A percentile compares a stretch with the other conserved stretches of the same genome.
phyloP scores from a whole-genome alignment of 495 filamentous ascomycete species.

The Aspergillus funiculosus region DNA sequence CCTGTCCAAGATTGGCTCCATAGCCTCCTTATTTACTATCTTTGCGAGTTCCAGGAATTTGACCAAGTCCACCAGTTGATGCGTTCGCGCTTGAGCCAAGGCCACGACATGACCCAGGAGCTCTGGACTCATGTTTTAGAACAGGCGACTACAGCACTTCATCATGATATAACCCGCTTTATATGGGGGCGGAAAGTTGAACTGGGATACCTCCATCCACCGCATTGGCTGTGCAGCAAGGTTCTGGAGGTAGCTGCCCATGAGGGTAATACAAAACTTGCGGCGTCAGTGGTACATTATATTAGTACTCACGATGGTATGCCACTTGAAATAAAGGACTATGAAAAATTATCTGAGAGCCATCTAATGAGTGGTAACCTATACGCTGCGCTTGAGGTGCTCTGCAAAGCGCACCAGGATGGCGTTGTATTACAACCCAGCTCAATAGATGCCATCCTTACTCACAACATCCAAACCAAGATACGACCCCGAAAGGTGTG shows the following conservation, averaged over 20 bases:
- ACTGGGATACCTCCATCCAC: conserved; percentile 56
- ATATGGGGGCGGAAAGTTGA: conserved; percentile 59
- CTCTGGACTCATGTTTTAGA: conserved; percentile 71
- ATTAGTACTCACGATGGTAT: conserved; percentile 43
- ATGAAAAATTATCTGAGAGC: conserved; percentile 66
- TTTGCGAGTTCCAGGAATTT: conserved; percentile 64
- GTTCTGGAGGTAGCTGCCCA: conserved; percentile 65
- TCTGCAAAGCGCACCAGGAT: conserved; percentile 63
- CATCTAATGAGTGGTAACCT: conserved; percentile 55
- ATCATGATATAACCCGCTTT: conserved; percentile 53
- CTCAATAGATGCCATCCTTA: conserved; percentile 55
- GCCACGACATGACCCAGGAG: conserved; percentile 39
- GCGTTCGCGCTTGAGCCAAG: conserved; percentile 45
- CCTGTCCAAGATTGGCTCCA: conserved; percentile 63
- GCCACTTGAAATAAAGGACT: conserved; percentile 57
- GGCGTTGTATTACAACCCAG: conserved; percentile 45
- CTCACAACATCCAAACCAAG: conserved; percentile 32
- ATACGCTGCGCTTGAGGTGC: conserved; percentile 49
- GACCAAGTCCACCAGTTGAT: conserved; percentile 68
- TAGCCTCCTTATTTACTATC: conserved; percentile 63
- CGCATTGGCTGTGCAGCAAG: conserved; percentile 56
- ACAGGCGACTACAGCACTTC: conserved; percentile 47
- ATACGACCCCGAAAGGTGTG: conserved; percentile 41
- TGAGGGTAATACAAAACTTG: conserved; percentile 56
- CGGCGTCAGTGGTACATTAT: conserved; percentile 34